These are phyloP conservation scores for Stentor roeselii DNA, from an alignment of 73 alveolate genomes.

Conservation along the genomic window DNA sequence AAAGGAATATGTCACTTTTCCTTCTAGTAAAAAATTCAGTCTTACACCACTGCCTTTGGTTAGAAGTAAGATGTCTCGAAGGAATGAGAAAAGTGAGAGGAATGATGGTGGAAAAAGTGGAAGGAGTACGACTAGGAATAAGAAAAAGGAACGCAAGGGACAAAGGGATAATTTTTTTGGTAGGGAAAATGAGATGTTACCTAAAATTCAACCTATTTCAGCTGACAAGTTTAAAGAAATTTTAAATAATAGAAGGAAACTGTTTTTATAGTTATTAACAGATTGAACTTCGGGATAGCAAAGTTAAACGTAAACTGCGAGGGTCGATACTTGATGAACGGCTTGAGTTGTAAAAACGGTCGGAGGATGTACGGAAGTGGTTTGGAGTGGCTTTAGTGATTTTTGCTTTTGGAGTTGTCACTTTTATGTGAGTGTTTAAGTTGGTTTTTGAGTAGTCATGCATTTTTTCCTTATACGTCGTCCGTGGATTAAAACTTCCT, in stretches of 20 bases:
- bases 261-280: too few species aligned
- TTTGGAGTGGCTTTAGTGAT: not conserved
- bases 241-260: not conserved
- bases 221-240: not conserved
- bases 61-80: too few species aligned
- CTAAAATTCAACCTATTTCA: not conserved
- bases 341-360: not conserved
- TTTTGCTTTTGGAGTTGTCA: not conserved
- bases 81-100: too few species aligned
- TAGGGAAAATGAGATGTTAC: not conserved
- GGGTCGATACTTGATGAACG: not conserved
- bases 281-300: not conserved
- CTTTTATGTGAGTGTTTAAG: not conserved
- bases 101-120: too few species aligned
- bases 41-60: too few species aligned
- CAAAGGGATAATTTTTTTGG: too few species aligned
- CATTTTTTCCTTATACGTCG: conserved; percentile 6
- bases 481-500: not conserved
- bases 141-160: too few species aligned
- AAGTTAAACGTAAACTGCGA: not conserved
- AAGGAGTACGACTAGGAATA: too few species aligned
- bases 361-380: conserved; percentile 9
- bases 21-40: too few species aligned
- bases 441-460: not conserved
- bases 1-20: too few species aligned